phyloP scores from a whole-genome alignment of 1,284 basidiomycete genomes.

The Clitocybe nebularis region DNA sequence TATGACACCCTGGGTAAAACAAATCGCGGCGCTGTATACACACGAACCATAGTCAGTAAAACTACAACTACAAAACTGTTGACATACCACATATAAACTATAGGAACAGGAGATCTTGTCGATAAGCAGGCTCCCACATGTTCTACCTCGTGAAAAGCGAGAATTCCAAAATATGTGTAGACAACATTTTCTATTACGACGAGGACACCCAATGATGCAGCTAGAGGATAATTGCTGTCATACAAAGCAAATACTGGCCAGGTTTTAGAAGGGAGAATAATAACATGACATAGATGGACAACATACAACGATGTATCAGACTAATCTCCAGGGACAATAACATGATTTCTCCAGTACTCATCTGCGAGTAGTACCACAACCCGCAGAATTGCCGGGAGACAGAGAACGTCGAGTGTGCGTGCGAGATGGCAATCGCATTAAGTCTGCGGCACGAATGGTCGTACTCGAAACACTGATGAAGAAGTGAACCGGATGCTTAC shows the following conservation, averaged over 20 bases:
- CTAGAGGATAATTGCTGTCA: neutral
- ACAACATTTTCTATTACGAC: neutral
- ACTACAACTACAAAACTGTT: no score
- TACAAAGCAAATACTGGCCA: neutral
- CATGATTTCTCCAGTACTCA: neutral
- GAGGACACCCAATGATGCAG: neutral
- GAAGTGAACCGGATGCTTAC: neutral
- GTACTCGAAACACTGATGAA: neutral
- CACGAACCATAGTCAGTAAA: neutral
- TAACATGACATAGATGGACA: neutral
- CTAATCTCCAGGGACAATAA: conserved; percentile 2
- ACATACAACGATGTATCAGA: neutral
- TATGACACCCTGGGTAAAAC: neutral
- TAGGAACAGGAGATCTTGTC: neutral
- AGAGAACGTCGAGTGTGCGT: neutral
- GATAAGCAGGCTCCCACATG: neutral
- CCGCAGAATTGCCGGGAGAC: neutral
- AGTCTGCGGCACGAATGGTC: neutral
- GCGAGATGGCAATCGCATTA: neutral
- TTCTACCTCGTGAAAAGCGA: neutral
- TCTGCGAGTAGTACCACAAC: neutral
- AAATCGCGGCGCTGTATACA: neutral
- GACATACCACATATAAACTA: neutral
- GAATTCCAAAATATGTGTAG: neutral
- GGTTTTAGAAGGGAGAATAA: neutral